Evolutionary conservation across 306 rosid genomes (phyloP), one percentile per base, ranked within the genome.

Genomic region (Cicer judaicum): DNA sequence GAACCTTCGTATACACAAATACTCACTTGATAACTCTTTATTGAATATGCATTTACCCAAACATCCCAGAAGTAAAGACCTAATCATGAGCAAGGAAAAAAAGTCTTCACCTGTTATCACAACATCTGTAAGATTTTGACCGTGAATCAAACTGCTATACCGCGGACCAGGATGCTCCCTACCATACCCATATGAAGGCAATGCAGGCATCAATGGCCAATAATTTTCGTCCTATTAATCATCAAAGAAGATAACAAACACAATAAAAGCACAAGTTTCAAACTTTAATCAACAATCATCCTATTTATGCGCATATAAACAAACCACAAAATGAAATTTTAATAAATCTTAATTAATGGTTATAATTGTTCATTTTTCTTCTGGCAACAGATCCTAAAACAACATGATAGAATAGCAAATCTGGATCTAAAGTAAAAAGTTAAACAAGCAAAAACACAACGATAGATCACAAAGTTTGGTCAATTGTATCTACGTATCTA

Each of bases 141-240:
- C 98, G 59, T 93, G 97, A 74, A 91, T 93, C 82, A 93, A 84
- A 82, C 98, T 93, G 74, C 92, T 84, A 65, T 82, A 93, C 9
- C 97, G 89, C 64, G 98, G 93, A 12, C 98, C 98, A 52, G 70
- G 75, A 74, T 84, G 98, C 83, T 93, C 98, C 86, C 98, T 88
- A 48, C 98, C 98, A 76, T 91, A 84, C 53, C 98, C 98, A 79
- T 93, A 93, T n/a, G 98, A 93, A 85, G 98, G 97, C 84, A 93
- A 85, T 15, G 98, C 91, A 74, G 98, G 96, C 97, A 93, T 80
- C 77, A 91, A 64, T 1, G 92, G 88, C 98, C 98, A 93, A 77
- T 80, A 89, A 69, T 87, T 89, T 69, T 91, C 98, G 82, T 93
- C 96, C 98, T 91, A 86, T 73, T 18, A 81, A 11, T 68, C 36